A percentile compares a stretch with the other conserved stretches of the same genome.
Evolutionary conservation across 129 eudicot genomes (phyloP).

Genomic region (Chrysanthemum makinoi): DNA sequence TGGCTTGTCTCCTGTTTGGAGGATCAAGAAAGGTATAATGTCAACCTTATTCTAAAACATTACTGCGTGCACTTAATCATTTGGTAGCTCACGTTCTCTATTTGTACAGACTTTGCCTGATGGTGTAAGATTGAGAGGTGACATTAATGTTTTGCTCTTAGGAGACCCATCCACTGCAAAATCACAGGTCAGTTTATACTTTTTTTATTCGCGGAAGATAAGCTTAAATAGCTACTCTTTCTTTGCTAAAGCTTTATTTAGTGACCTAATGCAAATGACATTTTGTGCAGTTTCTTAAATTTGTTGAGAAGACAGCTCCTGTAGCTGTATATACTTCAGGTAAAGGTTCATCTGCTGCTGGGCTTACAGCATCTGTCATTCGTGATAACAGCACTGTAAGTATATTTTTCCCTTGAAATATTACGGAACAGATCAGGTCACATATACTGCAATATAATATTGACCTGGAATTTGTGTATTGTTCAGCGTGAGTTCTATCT

Average conservation of each 20-base stretch:
- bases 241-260: not conserved
- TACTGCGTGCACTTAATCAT: not conserved
- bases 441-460: not conserved
- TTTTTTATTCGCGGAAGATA: not conserved
- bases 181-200: constrained; percentile 65
- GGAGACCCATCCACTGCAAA: constrained; percentile 99
- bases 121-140: constrained; percentile 97
- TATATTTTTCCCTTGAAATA: not conserved
- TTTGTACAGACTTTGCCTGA: constrained; percentile 72
- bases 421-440: not conserved
- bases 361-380: constrained; percentile 97
- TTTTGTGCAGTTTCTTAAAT: constrained; percentile 79
- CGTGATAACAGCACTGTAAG: constrained; percentile 91
- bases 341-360: constrained; percentile 99
- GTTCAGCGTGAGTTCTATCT: constrained; percentile 91
- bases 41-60: not conserved
- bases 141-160: constrained; percentile 90
- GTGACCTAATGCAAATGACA: not conserved
- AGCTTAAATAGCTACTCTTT: not conserved
- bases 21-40: constrained; percentile 90
- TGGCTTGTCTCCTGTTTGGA: constrained; percentile 93
- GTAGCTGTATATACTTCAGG: constrained; percentile 98
- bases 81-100: constrained; percentile 11
- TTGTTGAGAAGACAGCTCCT: constrained; percentile 99
- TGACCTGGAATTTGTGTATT: not conserved